Evolutionary conservation across 2,329 filamentous ascomycete genomes (phyloP).

Genomic region (Nothophaeocryptopus gaeumannii): DNA sequence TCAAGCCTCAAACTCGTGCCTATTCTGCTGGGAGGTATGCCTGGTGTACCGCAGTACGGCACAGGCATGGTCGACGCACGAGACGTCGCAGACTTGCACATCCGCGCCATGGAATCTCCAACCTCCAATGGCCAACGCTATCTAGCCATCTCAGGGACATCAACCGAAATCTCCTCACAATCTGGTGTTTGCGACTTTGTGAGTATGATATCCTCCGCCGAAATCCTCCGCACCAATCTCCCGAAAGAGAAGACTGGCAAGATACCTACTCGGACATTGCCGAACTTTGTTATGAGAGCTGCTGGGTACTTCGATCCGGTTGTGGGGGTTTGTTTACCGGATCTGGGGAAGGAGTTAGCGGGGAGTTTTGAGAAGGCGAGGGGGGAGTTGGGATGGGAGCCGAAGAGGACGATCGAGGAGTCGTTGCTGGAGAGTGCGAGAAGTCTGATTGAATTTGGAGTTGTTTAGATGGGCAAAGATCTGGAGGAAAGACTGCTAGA

Average conservation of each 20-base stretch:
- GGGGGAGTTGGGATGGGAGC: conserved; percentile 17
- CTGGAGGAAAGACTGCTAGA: too few relatives aligned
- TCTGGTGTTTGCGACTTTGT: conserved; percentile 18
- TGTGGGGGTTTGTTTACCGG: conserved; percentile 19
- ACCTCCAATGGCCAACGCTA: conserved; percentile 16
- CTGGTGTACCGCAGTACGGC: conserved; percentile 17
- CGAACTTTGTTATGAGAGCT: conserved; percentile 23
- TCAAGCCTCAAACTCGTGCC: conserved; percentile 18
- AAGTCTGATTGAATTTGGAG: conserved; percentile 20
- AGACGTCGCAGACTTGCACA: conserved; percentile 14
- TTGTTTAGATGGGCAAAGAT: conserved; percentile 9
- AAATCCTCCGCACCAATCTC: conserved; percentile 15
- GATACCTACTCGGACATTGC: conserved; percentile 16
- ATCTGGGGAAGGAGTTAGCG: conserved; percentile 21
- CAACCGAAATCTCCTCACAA: neutral
- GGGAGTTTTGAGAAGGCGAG: conserved; percentile 18
- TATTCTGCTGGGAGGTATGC: conserved; percentile 15
- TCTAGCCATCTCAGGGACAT: conserved; percentile 12
- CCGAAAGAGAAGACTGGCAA: conserved; percentile 18
- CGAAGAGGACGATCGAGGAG: conserved; percentile 16
- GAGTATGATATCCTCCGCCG: conserved; percentile 11
- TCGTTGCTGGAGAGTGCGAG: conserved; percentile 17
- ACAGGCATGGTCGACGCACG: conserved; percentile 19
- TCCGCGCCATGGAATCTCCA: conserved; percentile 9
- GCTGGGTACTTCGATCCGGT: conserved; percentile 22